These are phyloP conservation scores for Eucalyptus cloeziana DNA, from an alignment of 345 rosid genomes.

Conservation along the genomic window DNA sequence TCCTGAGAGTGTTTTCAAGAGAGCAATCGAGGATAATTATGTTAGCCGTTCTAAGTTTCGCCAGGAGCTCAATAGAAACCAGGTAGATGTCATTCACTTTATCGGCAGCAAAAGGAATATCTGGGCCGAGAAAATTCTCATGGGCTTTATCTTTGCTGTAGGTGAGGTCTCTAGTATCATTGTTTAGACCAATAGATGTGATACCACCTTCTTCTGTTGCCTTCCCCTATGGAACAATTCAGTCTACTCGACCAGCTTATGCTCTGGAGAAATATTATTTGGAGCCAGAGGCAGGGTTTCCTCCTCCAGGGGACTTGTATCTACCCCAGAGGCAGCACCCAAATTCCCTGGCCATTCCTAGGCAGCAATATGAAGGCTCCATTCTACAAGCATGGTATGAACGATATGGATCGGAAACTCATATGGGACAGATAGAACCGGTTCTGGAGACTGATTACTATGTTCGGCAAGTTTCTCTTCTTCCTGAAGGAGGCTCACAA, in stretches of 20 bases:
- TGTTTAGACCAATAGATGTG: constrained; percentile 5
- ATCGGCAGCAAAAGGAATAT: not conserved
- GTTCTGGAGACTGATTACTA: not conserved
- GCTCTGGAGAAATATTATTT: not conserved
- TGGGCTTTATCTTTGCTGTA: not conserved
- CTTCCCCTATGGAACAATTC: not conserved
- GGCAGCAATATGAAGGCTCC: not conserved
- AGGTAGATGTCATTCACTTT: not conserved
- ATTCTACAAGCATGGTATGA: not conserved
- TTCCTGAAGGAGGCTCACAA: not conserved
- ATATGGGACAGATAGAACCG: not conserved
- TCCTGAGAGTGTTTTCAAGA: constrained; percentile 11
- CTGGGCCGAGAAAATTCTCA: not conserved
- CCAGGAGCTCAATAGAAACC: constrained; percentile 11
- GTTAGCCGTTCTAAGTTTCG: constrained; percentile 7
- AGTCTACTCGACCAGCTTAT: not conserved
- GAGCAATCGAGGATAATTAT: constrained; percentile 14
- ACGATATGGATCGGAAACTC: not conserved
- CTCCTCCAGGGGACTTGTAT: not conserved
- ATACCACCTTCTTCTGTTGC: not conserved
- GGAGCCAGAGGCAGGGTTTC: not conserved
- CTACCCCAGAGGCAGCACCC: not conserved
- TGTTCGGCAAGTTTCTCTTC: not conserved
- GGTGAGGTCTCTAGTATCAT: constrained; percentile 9
- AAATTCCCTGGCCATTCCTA: not conserved